These are phyloP conservation scores for Aschersonia sp. DNA, from an alignment of 2,329 filamentous ascomycete genomes.

Conservation along the genomic window DNA sequence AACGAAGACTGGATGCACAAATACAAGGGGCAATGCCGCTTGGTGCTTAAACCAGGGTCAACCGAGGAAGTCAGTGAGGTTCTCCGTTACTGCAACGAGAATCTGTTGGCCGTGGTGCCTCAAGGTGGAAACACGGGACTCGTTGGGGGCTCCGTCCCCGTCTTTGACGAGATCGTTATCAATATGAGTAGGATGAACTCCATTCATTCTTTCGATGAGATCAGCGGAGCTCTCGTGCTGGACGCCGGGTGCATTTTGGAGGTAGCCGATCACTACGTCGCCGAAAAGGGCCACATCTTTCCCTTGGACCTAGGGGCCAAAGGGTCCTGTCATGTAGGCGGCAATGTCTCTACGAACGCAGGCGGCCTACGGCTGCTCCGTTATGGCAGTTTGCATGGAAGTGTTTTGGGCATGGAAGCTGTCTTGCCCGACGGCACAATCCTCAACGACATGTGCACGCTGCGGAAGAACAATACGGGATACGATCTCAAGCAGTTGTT, in stretches of 20 bases:
- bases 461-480: constrained; percentile 97
- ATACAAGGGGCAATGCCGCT: constrained; percentile 76
- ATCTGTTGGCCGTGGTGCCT: constrained; percentile 82
- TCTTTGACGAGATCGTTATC: constrained; percentile 96
- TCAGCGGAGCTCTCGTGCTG: constrained; percentile 77
- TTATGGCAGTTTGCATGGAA: constrained; percentile 91
- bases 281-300: constrained; percentile 75
- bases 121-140: constrained; percentile 96
- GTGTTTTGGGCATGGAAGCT: constrained; percentile 79
- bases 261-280: constrained; percentile 72
- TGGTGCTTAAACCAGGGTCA: constrained; percentile 74
- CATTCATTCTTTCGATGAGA: constrained; percentile 83
- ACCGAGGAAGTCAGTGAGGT: constrained; percentile 85
- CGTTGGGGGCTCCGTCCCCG: constrained; percentile 87
- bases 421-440: constrained; percentile 89
- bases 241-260: constrained; percentile 90
- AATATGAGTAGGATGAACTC: constrained; percentile 82
- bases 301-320: constrained; percentile 96
- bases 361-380: constrained; percentile 79
- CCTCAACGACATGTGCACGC: constrained; percentile 70
- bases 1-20: constrained; percentile 99
- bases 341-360: constrained; percentile 91
- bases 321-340: constrained; percentile 90
- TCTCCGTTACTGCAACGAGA: constrained; percentile 87
- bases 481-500: constrained; percentile 97